Conservation (phyloP, 2,329 filamentous ascomycete species). For the Fusarium vanettenii region DNA sequence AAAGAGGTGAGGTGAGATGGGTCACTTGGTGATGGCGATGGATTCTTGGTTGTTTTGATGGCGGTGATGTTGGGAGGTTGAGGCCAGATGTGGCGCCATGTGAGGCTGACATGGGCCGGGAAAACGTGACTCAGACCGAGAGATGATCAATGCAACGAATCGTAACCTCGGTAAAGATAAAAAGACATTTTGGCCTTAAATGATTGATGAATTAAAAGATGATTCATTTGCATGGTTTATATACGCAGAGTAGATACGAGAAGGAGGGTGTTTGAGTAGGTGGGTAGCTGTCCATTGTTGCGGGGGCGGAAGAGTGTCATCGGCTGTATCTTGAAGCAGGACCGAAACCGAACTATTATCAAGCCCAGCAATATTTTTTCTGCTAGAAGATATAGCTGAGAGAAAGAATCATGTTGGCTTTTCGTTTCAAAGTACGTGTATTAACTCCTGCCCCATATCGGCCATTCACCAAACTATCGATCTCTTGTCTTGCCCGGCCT, state of each 20-base stretch:
- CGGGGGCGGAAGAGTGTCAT: neutral
- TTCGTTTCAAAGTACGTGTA: too few relatives aligned
- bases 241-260: neutral
- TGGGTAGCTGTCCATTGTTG: neutral
- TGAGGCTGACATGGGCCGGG: neutral
- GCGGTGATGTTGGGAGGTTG: neutral
- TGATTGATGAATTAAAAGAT: neutral
- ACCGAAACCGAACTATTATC: neutral
- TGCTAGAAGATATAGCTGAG: neutral
- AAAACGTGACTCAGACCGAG: neutral
- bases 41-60: neutral
- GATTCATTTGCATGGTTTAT: neutral
- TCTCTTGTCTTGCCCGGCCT: neutral
- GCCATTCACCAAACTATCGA: neutral
- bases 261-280: neutral
- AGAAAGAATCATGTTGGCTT: neutral
- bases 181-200: neutral
- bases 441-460: neutral
- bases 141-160: neutral
- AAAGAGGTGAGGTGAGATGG: neutral
- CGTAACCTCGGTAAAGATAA: neutral
- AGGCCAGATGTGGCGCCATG: neutral
- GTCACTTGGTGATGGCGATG: neutral
- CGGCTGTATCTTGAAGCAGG: neutral
- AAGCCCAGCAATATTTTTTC: neutral